phyloP scores from a whole-genome alignment of 2,329 filamentous ascomycete species.

The Beauveria pseudobassiana region DNA sequence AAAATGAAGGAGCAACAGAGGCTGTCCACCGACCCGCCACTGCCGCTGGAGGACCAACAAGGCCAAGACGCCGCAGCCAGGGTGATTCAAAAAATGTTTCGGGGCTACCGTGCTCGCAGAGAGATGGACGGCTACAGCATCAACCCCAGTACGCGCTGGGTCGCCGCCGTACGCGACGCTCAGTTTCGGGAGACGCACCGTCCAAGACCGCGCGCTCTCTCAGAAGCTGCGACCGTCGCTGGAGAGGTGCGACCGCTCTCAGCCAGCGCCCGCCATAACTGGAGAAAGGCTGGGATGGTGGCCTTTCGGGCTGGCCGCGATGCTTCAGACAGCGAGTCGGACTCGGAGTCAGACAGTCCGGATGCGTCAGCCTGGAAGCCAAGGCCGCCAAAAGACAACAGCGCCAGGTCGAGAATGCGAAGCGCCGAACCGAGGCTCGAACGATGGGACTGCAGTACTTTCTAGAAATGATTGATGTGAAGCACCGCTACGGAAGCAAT shows the following conservation, averaged over 20 bases:
- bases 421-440: constrained; percentile 59
- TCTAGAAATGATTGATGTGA: constrained; percentile 74
- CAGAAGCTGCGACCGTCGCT: constrained; percentile 8
- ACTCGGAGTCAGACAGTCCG: constrained; percentile 26
- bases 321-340: constrained; percentile 38
- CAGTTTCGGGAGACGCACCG: constrained; percentile 44
- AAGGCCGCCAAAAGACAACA: constrained; percentile 30
- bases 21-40: constrained; percentile 23
- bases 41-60: constrained; percentile 11
- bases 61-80: constrained; percentile 40
- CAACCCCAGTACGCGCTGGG: constrained; percentile 64
- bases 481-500: constrained; percentile 83
- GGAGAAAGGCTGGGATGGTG: constrained; percentile 66
- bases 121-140: constrained; percentile 63
- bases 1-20: constrained; percentile 30
- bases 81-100: constrained; percentile 63
- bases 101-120: constrained; percentile 66
- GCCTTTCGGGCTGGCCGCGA: constrained; percentile 66
- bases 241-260: constrained; percentile 9
- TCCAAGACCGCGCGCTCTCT: constrained; percentile 29
- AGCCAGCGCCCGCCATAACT: constrained; percentile 52
- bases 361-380: constrained; percentile 29
- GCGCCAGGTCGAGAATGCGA: constrained; percentile 42
- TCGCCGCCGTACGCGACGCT: constrained; percentile 54
- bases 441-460: constrained; percentile 85